Percentiles rank a stretch among this genome's conserved stretches.
These are phyloP conservation scores for Globisporangium perplexum DNA, from an alignment of 352 stramenopile species.

Conservation along the genomic window DNA sequence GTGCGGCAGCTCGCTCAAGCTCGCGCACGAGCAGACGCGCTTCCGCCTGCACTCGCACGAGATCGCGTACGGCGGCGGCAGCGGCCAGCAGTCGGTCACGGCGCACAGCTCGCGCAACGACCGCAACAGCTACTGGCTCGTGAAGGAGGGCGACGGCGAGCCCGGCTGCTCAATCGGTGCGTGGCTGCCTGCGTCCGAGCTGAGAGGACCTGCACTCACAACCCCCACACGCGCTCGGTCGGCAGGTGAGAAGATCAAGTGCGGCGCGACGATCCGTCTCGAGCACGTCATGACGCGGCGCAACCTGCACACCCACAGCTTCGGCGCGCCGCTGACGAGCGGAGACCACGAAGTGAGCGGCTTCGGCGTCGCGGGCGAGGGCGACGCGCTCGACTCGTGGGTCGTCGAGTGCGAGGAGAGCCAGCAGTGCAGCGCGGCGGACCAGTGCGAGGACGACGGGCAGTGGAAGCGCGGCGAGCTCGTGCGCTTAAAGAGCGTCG, in stretches of 20 bases:
- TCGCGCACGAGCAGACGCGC: constrained; percentile 66
- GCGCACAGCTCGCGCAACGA: constrained; percentile 64
- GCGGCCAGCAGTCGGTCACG: constrained; percentile 77
- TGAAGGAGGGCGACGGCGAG: constrained; percentile 66
- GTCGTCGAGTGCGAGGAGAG: constrained; percentile 69
- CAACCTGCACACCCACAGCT: constrained; percentile 78
- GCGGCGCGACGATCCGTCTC: constrained; percentile 57
- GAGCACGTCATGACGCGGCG: constrained; percentile 72
- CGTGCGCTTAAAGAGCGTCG: constrained; percentile 54
- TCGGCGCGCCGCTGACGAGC: constrained; percentile 54
- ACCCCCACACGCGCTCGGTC: background rate
- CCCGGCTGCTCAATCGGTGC: constrained; percentile 32
- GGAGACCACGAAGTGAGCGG: constrained; percentile 68
- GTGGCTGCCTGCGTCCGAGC: background rate
- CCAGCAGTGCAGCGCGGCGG: constrained; percentile 61
- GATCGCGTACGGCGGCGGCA: constrained; percentile 73
- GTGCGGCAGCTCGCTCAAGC: constrained; percentile 80
- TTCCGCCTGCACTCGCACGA: constrained; percentile 84
- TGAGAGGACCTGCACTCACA: background rate
- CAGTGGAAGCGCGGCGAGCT: constrained; percentile 75
- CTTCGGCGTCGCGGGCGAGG: constrained; percentile 76
- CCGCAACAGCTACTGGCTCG: constrained; percentile 84
- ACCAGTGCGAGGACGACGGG: constrained; percentile 64
- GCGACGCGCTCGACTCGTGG: constrained; percentile 66
- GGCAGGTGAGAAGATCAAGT: constrained; percentile 50